Percentiles rank a stretch among this genome's conserved stretches.
These are phyloP conservation scores for Oryza punctata DNA, from an alignment of 176 grass and related monocot species.

Conservation along the genomic window DNA sequence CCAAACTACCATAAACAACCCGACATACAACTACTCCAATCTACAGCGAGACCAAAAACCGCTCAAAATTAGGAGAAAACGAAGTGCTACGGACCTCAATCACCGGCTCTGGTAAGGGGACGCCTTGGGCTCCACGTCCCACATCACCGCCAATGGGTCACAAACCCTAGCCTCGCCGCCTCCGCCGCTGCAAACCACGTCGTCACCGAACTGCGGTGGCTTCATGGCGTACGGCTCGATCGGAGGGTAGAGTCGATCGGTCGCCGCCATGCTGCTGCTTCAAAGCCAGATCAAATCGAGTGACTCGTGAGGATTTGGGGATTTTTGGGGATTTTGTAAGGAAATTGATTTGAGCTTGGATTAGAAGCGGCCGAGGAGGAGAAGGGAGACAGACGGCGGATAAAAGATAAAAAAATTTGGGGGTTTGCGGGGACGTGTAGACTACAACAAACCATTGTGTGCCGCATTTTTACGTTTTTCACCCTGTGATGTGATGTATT, in stretches of 20 bases:
- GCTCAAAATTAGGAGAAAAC: too few species aligned
- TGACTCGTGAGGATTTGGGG: neutral
- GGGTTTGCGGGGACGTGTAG: neutral
- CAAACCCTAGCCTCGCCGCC: conserved; percentile 26
- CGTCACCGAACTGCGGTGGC: conserved; percentile 17
- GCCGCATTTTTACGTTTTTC: neutral
- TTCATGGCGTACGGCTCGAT: conserved; percentile 43
- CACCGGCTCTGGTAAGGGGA: conserved; percentile 17
- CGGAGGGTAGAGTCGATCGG: conserved; percentile 41
- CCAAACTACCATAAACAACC: conserved; percentile 7
- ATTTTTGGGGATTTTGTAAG: conserved; percentile 22
- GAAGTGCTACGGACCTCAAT: neutral
- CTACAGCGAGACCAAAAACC: neutral
- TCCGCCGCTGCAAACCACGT: neutral
- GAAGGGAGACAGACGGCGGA: neutral
- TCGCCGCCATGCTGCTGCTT: conserved; percentile 34
- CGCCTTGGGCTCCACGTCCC: conserved; percentile 42
- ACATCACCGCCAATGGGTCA: conserved; percentile 28
- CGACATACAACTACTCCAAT: neutral
- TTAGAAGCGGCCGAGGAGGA: neutral
- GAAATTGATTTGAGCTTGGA: conserved; percentile 1
- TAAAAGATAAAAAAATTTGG: neutral
- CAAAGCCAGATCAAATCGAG: too few species aligned
- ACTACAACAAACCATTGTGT: neutral
- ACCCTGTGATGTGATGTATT: neutral